Percentiles rank a stretch among this genome's conserved stretches.
Evolutionary conservation across 371 early-diverging fungal genomes (phyloP).

Genomic region (Dichotomocladium elegans): DNA sequence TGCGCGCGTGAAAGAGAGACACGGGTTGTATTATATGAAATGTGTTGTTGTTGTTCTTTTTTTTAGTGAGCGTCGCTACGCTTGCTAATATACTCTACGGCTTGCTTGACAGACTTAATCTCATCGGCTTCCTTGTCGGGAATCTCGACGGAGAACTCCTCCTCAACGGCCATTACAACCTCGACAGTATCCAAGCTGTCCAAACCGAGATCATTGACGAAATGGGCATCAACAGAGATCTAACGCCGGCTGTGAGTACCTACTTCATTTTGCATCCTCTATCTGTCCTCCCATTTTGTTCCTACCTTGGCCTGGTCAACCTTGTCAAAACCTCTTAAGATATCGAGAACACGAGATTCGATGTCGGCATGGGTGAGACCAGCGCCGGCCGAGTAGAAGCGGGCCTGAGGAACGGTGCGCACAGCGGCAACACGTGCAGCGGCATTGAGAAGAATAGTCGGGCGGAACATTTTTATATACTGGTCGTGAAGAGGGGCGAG

Average conservation of each 20-base stretch:
- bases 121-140: conserved; percentile 96
- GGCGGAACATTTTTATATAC: conserved; percentile 32
- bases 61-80: conserved; percentile 78
- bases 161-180: conserved; percentile 98
- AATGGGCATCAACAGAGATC: conserved; percentile 84
- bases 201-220: conserved; percentile 90
- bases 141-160: conserved; percentile 97
- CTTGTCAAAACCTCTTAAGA: conserved; percentile 93
- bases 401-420: conserved; percentile 24
- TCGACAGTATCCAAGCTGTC: conserved; percentile 97
- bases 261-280: not conserved
- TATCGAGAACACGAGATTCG: conserved; percentile 80
- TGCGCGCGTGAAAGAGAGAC: too few relatives aligned
- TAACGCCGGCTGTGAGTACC: conserved; percentile 22
- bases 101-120: conserved; percentile 85
- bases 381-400: conserved; percentile 63
- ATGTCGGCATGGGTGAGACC: conserved; percentile 57
- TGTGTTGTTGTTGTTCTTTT: not conserved
- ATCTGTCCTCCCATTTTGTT: not conserved
- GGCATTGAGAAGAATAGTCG: conserved; percentile 51
- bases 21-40: not conserved
- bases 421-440: conserved; percentile 45
- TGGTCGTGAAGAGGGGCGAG: not conserved
- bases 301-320: conserved; percentile 85
- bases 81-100: conserved; percentile 80